These are phyloP conservation scores for Arthromyces matolae DNA, from an alignment of 768 basidiomycete genomes.

Conservation along the genomic window DNA sequence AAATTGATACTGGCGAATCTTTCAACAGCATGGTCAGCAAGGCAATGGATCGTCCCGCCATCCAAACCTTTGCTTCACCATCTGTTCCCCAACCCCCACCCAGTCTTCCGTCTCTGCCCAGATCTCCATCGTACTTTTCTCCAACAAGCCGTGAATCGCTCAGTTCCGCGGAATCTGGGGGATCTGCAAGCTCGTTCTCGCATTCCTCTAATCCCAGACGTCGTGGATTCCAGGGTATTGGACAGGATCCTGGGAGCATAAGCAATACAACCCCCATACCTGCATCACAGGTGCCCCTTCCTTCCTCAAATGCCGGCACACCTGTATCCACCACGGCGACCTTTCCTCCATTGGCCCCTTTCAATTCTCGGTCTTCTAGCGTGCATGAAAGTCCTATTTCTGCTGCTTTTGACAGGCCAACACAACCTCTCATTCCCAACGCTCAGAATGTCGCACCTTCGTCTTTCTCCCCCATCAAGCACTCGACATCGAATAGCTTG, in stretches of 20 bases:
- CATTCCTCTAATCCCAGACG: constrained; percentile 18
- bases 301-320: constrained; percentile 10
- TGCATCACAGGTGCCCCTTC: constrained; percentile 12
- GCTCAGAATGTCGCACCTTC: not conserved
- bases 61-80: constrained; percentile 1
- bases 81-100: not conserved
- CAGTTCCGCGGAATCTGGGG: constrained; percentile 18
- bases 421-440: constrained; percentile 6
- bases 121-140: not conserved
- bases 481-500: constrained; percentile 6
- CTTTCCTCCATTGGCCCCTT: constrained; percentile 20
- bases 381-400: not conserved
- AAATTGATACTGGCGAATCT: constrained; percentile 17
- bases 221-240: constrained; percentile 10
- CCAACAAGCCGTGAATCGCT: constrained; percentile 13
- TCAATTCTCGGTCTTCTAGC: constrained; percentile 5
- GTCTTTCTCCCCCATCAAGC: constrained; percentile 13
- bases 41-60: constrained; percentile 5
- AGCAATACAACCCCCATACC: constrained; percentile 15
- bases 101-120: not conserved
- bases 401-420: no score
- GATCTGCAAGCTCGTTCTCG: constrained; percentile 15
- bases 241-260: constrained; percentile 9
- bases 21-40: constrained; percentile 6
- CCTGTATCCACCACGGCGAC: constrained; percentile 11